These are phyloP conservation scores for Wickerhamiella musiphila DNA, from an alignment of 805 yeast genomes.

Conservation along the genomic window DNA sequence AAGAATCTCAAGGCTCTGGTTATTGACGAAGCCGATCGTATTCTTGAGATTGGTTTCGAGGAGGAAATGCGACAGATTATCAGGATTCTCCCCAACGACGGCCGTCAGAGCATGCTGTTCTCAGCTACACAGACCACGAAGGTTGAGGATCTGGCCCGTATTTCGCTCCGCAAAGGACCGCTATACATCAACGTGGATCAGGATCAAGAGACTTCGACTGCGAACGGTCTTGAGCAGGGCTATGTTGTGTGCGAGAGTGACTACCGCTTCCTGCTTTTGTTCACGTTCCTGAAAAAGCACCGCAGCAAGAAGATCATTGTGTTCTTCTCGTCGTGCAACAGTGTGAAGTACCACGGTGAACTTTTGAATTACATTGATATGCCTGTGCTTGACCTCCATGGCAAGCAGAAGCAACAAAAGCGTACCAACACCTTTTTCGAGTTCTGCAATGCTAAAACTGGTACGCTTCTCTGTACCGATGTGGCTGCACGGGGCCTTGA, in stretches of 20 bases:
- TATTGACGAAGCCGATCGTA: slow-evolving; percentile 97
- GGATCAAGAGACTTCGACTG: slow-evolving; percentile 72
- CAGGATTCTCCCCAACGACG: slow-evolving; percentile 78
- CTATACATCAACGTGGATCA: slow-evolving; percentile 82
- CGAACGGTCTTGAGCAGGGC: slow-evolving; percentile 95
- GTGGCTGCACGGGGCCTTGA: slow-evolving; percentile 99
- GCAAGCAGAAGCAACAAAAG: slow-evolving; percentile 97
- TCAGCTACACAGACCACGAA: slow-evolving; percentile 99
- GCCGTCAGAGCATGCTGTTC: slow-evolving; percentile 89
- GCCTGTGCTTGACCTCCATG: slow-evolving; percentile 92
- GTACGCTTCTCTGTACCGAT: slow-evolving; percentile 87
- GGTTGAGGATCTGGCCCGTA: slow-evolving; percentile 95
- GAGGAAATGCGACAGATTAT: slow-evolving; percentile 97
- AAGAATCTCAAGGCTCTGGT: slow-evolving; percentile 86
- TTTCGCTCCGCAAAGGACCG: slow-evolving; percentile 87
- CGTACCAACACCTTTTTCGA: slow-evolving; percentile 96
- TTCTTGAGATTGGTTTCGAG: slow-evolving; percentile 93
- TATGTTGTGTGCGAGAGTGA: slow-evolving; percentile 96
- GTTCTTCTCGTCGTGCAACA: slow-evolving; percentile 88
- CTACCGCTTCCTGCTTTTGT: slow-evolving; percentile 73
- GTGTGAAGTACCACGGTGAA: slow-evolving; percentile 93
- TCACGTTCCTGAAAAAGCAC: slow-evolving; percentile 87
- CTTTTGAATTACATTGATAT: slow-evolving; percentile 86
- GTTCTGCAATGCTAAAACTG: slow-evolving; percentile 92
- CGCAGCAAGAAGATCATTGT: slow-evolving; percentile 78